phyloP scores from a whole-genome alignment of 805 yeast genomes.

The Jamesozyma rosinii region DNA sequence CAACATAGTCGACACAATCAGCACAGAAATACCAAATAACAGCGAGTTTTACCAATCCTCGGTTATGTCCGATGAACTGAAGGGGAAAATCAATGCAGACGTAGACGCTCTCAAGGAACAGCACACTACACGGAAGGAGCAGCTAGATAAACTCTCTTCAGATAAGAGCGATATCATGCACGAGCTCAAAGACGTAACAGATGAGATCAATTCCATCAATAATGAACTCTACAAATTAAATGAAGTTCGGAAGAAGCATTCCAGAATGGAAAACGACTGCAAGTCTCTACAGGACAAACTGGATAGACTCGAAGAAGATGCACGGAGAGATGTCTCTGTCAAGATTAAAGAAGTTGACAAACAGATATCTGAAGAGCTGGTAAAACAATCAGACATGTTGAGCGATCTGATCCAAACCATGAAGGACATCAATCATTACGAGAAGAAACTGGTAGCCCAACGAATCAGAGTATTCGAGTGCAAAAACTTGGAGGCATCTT shows the following conservation, averaged over 20 bases:
- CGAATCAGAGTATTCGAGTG: slow-evolving; percentile 33
- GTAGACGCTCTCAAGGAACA: slow-evolving; percentile 8
- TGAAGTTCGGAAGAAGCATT: slow-evolving; percentile 14
- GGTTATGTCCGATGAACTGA: slow-evolving; percentile 22
- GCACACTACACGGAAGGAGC: slow-evolving; percentile 6
- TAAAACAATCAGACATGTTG: slow-evolving; percentile 20
- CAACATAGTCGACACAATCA: slow-evolving; percentile 6
- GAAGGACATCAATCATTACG: slow-evolving; percentile 19
- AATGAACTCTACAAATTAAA: slow-evolving; percentile 11
- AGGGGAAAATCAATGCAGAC: slow-evolving; percentile 11
- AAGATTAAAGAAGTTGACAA: slow-evolving; percentile 32
- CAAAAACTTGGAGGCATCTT: slow-evolving; percentile 31
- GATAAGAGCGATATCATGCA: slow-evolving; percentile 8
- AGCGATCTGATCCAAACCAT: slow-evolving; percentile 16
- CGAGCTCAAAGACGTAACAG: slow-evolving; percentile 13
- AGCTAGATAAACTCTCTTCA: slow-evolving; percentile 9
- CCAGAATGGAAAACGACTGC: slow-evolving; percentile 22
- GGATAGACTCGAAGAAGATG: slow-evolving; percentile 30
- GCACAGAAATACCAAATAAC: slow-evolving; percentile 31
- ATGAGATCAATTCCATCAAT: not conserved
- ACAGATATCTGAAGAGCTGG: slow-evolving; percentile 17
- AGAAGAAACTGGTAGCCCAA: slow-evolving; percentile 20
- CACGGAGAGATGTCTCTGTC: slow-evolving; percentile 35
- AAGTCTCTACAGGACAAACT: slow-evolving; percentile 27
- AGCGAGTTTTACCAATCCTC: slow-evolving; percentile 29